Percentiles rank a stretch among this genome's conserved stretches.
phyloP scores from a whole-genome alignment of 2,329 filamentous ascomycete species.

The Colletotrichum gigasporum region DNA sequence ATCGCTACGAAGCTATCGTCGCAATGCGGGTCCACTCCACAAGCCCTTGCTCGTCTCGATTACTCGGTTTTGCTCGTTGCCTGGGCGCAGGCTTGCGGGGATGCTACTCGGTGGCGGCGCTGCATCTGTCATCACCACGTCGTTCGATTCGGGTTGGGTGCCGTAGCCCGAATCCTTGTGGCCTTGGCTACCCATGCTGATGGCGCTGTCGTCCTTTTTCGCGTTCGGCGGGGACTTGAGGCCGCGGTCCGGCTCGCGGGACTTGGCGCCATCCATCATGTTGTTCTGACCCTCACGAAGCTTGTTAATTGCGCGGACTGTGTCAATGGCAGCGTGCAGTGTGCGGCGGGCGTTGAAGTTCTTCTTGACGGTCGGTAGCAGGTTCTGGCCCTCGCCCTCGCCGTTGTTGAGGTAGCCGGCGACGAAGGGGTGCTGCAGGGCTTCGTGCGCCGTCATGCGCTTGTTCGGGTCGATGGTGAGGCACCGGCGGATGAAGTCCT shows the following conservation, averaged over 20 bases:
- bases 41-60: constrained; percentile 72
- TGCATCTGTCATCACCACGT: constrained; percentile 60
- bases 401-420: constrained; percentile 59
- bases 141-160: constrained; percentile 49
- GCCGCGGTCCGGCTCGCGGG: constrained; percentile 58
- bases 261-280: constrained; percentile 69
- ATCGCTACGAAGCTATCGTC: constrained; percentile 22
- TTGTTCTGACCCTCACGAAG: constrained; percentile 69
- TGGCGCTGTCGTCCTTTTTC: constrained; percentile 56
- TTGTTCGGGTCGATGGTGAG: constrained; percentile 88
- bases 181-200: constrained; percentile 45
- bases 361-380: constrained; percentile 76
- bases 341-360: constrained; percentile 78
- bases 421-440: constrained; percentile 73
- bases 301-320: constrained; percentile 77
- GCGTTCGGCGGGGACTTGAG: constrained; percentile 37
- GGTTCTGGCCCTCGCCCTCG: constrained; percentile 64
- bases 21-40: constrained; percentile 52
- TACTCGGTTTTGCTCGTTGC: constrained; percentile 63
- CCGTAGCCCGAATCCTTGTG: constrained; percentile 60
- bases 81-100: constrained; percentile 64
- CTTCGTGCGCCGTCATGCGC: constrained; percentile 91
- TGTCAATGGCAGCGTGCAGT: constrained; percentile 76
- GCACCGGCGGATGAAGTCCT: constrained; percentile 92
- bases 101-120: constrained; percentile 42